A percentile compares a stretch with the other conserved stretches of the same genome.
phyloP scores from a whole-genome alignment of 495 filamentous ascomycete species.

The Lasiosphaeris hirsuta region DNA sequence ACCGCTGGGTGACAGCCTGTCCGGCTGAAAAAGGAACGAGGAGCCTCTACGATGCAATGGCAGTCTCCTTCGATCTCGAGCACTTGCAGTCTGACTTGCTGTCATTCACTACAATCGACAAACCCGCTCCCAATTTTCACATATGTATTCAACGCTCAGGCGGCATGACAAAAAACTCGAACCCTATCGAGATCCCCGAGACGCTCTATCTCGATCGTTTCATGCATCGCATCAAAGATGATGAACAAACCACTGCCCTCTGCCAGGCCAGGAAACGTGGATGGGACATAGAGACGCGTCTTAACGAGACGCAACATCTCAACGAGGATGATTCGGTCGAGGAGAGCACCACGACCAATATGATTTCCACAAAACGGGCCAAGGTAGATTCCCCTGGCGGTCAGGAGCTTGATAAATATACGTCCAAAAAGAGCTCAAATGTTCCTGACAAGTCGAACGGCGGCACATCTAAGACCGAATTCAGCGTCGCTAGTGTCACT shows the following conservation, averaged over 20 bases:
- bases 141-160: slow-evolving; percentile 81
- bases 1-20: slow-evolving; percentile 31
- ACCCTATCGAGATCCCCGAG: slow-evolving; percentile 70
- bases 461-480: no score
- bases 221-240: slow-evolving; percentile 59
- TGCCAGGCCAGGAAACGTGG: slow-evolving; percentile 59
- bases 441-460: no score
- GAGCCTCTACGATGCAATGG: slow-evolving; percentile 79
- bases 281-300: slow-evolving; percentile 70
- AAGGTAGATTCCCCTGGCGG: not conserved
- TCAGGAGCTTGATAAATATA: no score
- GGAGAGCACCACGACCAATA: not conserved
- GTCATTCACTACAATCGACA: slow-evolving; percentile 72
- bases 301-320: slow-evolving; percentile 50
- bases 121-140: slow-evolving; percentile 79
- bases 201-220: slow-evolving; percentile 87
- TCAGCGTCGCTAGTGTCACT: no score
- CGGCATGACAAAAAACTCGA: slow-evolving; percentile 72
- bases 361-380: not conserved
- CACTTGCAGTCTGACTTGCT: slow-evolving; percentile 60
- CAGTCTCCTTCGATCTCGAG: slow-evolving; percentile 77
- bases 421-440: no score
- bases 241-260: slow-evolving; percentile 38
- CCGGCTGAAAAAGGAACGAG: slow-evolving; percentile 35
- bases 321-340: not conserved